A percentile compares a stretch with the other conserved stretches of the same genome.
Conservation (phyloP, 768 basidiomycete species). For the Lactarius deliciosus region DNA sequence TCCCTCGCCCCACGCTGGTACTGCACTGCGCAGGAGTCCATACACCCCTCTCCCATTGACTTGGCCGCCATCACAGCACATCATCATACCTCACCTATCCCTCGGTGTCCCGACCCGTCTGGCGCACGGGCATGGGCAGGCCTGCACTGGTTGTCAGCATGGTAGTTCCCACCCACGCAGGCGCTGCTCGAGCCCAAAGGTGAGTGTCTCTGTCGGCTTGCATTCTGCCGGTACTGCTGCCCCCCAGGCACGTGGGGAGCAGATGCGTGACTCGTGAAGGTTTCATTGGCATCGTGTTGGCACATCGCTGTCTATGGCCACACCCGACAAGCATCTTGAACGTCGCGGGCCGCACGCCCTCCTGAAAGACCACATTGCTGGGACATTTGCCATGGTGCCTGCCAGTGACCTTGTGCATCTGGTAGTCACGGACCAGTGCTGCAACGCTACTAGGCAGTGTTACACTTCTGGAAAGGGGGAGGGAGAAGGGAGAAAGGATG, state of each 20-base stretch:
- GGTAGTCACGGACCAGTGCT: constrained; percentile 74
- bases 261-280: constrained; percentile 65
- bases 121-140: constrained; percentile 70
- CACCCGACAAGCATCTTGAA: constrained; percentile 91
- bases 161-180: constrained; percentile 77
- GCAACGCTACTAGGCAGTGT: constrained; percentile 46
- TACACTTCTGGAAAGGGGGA: constrained; percentile 62
- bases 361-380: constrained; percentile 61
- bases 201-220: constrained; percentile 76
- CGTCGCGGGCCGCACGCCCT: constrained; percentile 72
- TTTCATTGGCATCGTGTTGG: constrained; percentile 97
- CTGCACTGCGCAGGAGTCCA: constrained; percentile 53
- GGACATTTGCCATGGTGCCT: constrained; percentile 44
- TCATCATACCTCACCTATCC: constrained; percentile 58
- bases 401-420: constrained; percentile 89
- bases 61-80: constrained; percentile 49
- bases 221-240: constrained; percentile 37
- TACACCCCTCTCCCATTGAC: constrained; percentile 38
- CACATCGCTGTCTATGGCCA: constrained; percentile 91
- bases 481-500: too few species aligned
- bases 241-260: constrained; percentile 54
- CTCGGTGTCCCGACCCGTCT: constrained; percentile 53
- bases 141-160: constrained; percentile 79
- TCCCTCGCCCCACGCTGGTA: constrained; percentile 76
- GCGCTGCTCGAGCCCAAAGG: constrained; percentile 82